phyloP scores from a whole-genome alignment of 2,329 filamentous ascomycete genomes.

The Thelonectria rubi region DNA sequence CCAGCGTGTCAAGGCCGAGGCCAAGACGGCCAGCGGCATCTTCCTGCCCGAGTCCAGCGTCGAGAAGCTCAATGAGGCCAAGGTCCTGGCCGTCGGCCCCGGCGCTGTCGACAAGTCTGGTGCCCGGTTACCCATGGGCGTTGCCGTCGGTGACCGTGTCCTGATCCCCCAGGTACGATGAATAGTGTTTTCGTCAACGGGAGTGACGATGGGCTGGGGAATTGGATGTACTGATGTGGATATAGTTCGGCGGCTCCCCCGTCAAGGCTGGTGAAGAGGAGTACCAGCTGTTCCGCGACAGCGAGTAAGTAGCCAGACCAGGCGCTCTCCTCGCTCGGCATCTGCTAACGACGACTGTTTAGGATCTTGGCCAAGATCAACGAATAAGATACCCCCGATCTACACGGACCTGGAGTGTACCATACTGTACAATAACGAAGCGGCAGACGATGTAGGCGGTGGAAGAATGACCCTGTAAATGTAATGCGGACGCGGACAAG shows the following conservation, averaged over 20 bases:
- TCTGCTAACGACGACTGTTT: constrained; percentile 26
- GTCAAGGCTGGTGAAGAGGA: constrained; percentile 99
- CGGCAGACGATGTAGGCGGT: constrained; percentile 30
- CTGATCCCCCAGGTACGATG: constrained; percentile 86
- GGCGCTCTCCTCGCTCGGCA: neutral
- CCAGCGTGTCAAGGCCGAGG: constrained; percentile 95
- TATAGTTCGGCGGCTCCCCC: constrained; percentile 88
- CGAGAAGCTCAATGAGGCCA: constrained; percentile 98
- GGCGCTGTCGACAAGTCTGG: constrained; percentile 88
- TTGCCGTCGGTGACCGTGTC: constrained; percentile 86
- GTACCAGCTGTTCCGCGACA: constrained; percentile 94
- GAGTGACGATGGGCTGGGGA: neutral
- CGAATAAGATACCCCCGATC: constrained; percentile 67
- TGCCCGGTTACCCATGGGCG: constrained; percentile 85
- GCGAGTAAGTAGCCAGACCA: constrained; percentile 77
- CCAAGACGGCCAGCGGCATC: constrained; percentile 96
- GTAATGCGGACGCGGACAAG: constrained; percentile 17
- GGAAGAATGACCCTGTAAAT: constrained; percentile 31
- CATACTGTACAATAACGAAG: constrained; percentile 49
- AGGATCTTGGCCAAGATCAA: constrained; percentile 99
- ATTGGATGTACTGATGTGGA: constrained; percentile 39
- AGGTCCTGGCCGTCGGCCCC: constrained; percentile 93
- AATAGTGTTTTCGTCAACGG: neutral
- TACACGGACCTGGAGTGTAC: constrained; percentile 43
- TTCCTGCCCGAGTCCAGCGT: constrained; percentile 96